Evolutionary conservation across 2,329 filamentous ascomycete genomes (phyloP), one percentile per base, ranked within the genome.

Genomic region (Macrophomina phaseolina): DNA sequence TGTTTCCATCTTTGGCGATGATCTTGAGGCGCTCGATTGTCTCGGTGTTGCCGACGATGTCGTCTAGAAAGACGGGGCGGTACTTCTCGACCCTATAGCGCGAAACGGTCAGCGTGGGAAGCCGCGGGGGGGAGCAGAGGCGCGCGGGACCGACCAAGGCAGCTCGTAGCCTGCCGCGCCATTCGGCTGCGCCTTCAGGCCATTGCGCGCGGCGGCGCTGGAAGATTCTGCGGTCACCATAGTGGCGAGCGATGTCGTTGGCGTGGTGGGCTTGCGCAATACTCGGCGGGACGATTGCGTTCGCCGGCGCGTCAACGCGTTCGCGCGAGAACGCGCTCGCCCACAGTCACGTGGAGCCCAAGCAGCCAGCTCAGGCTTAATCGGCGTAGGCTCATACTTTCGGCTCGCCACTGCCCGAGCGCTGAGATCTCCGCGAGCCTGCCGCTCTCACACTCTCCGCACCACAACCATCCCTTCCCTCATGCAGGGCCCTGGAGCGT

Each of bases 11-110:
- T 80, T 94, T 95, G 55, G 95, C 94, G 73, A 99, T 98, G 75
- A 99, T 98, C 78, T 98, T 98, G 73, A 99, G 84, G 65, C 95
- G 91, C 79, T 98, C 94, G 73, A 99, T 93, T 0, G 95, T 99
- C 79, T 99, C 95, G 23, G 92, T 97, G 80, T 99, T 99, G 75
- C 95, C 95, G 65, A 99, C 95, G 64, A 99, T 90, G 81, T 99
- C 94, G 81, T 98, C 93, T 36, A 99, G 89, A 80, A 96, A 96
- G 64, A 97, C 87, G 1, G 95, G 95, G 46, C 95, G 88, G 82
- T 98, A 99, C 79, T 99, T 99, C 81, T 99, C 95, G 68, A 99
- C 95, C 95, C 94, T 97, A 62, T 12, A 56, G 23, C 11, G 8
- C 18, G 45, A 32, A 30, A 45, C 49, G n/a, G 55, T 42, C 58